Evolutionary conservation across 805 yeast species (phyloP).

Genomic region (Kodamaea hsintzibuensis): DNA sequence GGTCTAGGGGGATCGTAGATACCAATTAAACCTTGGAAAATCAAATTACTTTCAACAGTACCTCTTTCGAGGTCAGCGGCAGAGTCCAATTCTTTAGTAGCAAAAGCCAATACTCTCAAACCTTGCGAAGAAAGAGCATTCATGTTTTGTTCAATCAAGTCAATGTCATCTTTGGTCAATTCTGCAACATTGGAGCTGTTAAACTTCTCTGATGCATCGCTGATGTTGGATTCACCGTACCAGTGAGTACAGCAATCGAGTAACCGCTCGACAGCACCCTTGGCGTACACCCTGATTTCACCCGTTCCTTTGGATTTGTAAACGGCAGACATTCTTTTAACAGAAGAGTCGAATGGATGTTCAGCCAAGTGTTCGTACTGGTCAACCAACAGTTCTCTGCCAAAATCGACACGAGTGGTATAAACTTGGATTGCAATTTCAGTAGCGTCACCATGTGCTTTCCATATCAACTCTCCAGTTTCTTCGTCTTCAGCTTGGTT

Average conservation of each 20-base stretch:
- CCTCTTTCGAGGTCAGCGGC: conserved; percentile 29
- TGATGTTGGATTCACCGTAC: conserved; percentile 40
- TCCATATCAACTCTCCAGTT: conserved; percentile 55
- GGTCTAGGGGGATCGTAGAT: conserved; percentile 79
- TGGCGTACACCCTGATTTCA: conserved; percentile 47
- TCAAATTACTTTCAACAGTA: conserved; percentile 51
- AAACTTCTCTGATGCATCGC: conserved; percentile 12
- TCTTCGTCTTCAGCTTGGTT: conserved; percentile 41
- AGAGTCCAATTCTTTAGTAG: conserved; percentile 35
- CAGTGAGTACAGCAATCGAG: conserved; percentile 56
- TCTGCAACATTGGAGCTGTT: conserved; percentile 19
- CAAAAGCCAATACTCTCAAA: conserved; percentile 60
- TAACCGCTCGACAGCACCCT: conserved; percentile 79
- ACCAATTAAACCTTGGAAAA: conserved; percentile 69
- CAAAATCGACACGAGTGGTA: conserved; percentile 55
- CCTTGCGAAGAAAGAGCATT: conserved; percentile 63
- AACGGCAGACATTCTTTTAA: conserved; percentile 71
- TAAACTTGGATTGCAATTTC: conserved; percentile 87
- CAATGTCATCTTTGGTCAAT: conserved; percentile 44
- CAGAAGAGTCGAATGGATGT: conserved; percentile 73
- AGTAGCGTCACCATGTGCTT: conserved; percentile 86
- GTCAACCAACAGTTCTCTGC: conserved; percentile 34
- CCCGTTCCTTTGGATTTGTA: conserved; percentile 33
- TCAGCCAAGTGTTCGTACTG: conserved; percentile 53
- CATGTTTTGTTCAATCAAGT: conserved; percentile 54